phyloP scores from a whole-genome alignment of 2,329 filamentous ascomycete species.

The Geosmithia flava region DNA sequence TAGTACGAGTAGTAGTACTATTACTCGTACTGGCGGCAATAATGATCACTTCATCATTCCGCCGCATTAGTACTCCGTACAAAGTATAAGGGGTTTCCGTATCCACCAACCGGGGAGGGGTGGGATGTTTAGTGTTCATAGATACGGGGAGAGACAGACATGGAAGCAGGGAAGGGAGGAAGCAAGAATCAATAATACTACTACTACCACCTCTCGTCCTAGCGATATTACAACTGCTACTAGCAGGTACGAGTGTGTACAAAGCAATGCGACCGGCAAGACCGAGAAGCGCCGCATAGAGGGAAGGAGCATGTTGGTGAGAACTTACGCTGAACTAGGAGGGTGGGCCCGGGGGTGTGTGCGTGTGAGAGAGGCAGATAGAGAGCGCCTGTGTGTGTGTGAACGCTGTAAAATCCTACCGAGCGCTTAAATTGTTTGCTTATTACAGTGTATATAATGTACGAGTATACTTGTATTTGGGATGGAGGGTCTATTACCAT shows the following conservation, averaged over 20 bases:
- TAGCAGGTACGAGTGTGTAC: background rate
- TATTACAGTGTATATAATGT: background rate
- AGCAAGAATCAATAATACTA: background rate
- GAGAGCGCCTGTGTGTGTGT: background rate
- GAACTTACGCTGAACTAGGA: too few relatives aligned
- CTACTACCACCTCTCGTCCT: background rate
- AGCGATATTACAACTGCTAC: background rate
- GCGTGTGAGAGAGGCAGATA: too few relatives aligned
- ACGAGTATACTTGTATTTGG: too few relatives aligned
- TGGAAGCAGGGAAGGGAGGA: background rate
- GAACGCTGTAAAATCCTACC: background rate
- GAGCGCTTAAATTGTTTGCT: background rate
- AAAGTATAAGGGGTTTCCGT: background rate
- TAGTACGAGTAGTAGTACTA: too few relatives aligned
- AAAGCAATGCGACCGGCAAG: background rate
- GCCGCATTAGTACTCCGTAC: too few relatives aligned
- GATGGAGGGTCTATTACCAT: too few relatives aligned
- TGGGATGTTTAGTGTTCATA: background rate
- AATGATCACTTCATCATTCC: background rate
- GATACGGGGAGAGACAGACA: background rate
- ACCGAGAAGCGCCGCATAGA: background rate
- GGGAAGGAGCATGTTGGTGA: background rate
- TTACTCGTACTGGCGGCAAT: background rate
- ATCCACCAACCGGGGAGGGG: background rate
- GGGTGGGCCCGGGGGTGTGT: background rate